Conservation (phyloP, 1,284 basidiomycete species). For the Leucoagaricus sp. region DNA sequence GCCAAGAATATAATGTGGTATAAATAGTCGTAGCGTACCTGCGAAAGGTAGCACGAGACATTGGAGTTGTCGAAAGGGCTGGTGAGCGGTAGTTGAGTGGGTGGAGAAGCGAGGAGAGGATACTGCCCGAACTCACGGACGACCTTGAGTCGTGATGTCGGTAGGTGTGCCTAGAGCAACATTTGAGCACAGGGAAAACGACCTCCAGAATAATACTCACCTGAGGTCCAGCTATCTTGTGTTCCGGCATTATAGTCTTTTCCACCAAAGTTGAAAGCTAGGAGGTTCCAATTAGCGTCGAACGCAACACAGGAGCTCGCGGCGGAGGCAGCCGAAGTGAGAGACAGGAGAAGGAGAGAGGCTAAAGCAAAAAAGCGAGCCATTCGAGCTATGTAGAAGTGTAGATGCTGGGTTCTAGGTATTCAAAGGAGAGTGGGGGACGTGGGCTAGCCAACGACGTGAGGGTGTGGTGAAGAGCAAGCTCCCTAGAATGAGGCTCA, state of each 20-base stretch:
- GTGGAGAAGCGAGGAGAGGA: neutral
- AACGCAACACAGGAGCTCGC: conserved; percentile 56
- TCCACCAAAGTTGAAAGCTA: conserved; percentile 67
- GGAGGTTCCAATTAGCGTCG: conserved; percentile 66
- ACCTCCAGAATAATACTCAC: neutral
- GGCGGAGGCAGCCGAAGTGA: conserved; percentile 12
- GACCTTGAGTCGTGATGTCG: conserved; percentile 61
- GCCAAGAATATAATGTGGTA: neutral
- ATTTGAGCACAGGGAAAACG: neutral
- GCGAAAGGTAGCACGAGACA: conserved; percentile 70
- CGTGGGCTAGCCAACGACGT: conserved; percentile 11
- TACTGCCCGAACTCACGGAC: conserved; percentile 53
- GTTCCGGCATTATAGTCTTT: conserved; percentile 72
- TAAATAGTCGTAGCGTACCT: conserved; percentile 32
- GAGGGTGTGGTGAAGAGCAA: neutral
- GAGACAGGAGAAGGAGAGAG: conserved; percentile 10
- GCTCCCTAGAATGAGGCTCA: neutral
- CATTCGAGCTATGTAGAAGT: neutral
- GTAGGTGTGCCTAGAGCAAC: conserved; percentile 44
- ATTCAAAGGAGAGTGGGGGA: conserved; percentile 7
- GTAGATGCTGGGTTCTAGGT: neutral
- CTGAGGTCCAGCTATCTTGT: conserved; percentile 53
- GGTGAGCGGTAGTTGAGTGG: neutral
- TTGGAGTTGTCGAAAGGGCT: conserved; percentile 59
- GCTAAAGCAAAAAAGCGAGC: conserved; percentile 5